These are phyloP conservation scores for Stagonosporopsis cucurbitacearum DNA, from an alignment of 2,329 filamentous ascomycete species.

Conservation along the genomic window DNA sequence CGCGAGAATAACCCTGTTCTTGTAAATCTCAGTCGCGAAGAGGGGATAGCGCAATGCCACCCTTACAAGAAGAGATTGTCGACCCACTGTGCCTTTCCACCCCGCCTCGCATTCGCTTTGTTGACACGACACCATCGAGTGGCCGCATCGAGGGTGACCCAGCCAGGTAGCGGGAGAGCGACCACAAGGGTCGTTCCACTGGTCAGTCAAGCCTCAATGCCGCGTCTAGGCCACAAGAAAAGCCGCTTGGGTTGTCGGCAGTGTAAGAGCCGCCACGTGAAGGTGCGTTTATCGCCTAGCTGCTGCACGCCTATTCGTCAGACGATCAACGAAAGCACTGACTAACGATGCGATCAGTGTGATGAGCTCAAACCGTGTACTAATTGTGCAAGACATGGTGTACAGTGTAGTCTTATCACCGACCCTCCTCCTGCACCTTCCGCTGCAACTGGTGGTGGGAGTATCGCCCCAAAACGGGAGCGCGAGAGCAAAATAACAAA, in stretches of 20 bases:
- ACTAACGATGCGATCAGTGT: conserved; percentile 36
- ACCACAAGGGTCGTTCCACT: conserved; percentile 17
- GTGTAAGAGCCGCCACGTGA: conserved; percentile 49
- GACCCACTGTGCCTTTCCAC: conserved; percentile 20
- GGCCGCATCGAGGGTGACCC: conserved; percentile 12
- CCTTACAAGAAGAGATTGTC: conserved; percentile 22
- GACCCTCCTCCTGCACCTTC: conserved; percentile 28
- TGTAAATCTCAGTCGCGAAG: conserved; percentile 15
- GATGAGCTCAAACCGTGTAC: conserved; percentile 49
- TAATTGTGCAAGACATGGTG: conserved; percentile 47
- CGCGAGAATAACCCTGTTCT: conserved; percentile 16
- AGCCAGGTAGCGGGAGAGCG: conserved; percentile 14
- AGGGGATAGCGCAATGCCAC: conserved; percentile 27
- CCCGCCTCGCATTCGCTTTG: conserved; percentile 33
- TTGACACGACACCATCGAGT: conserved; percentile 17
- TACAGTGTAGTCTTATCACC: conserved; percentile 44
- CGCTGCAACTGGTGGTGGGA: conserved; percentile 18
- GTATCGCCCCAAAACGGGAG: conserved; percentile 19
- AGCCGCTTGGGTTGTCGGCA: conserved; percentile 43
- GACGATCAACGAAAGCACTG: not conserved
- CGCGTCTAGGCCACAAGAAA: conserved; percentile 49
- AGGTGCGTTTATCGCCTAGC: conserved; percentile 32
- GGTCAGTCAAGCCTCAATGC: conserved; percentile 33
- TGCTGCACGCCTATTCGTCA: conserved; percentile 2
- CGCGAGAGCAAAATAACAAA: conserved; percentile 20